Evolutionary conservation across 2,329 filamentous ascomycete species (phyloP), one percentile per base, ranked within the genome.

Genomic region (Aspergillus spinulosporus): DNA sequence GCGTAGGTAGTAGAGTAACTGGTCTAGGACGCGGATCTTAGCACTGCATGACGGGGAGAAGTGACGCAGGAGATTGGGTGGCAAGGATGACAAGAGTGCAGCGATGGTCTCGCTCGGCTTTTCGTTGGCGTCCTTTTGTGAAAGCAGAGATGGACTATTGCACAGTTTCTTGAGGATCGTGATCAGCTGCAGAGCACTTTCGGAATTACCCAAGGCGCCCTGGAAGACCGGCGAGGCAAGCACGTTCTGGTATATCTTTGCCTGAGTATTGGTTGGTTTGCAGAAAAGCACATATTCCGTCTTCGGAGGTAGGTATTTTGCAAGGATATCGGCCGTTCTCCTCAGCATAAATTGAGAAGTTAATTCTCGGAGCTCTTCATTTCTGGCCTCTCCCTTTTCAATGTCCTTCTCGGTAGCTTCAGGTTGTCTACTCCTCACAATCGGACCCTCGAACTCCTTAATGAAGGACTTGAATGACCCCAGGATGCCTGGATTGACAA

Each of bases 111-210:
- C 77, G 34, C 74, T 80, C 2, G 77, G 74, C 1, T 72, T 71
- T 36, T 80, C 76, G 37, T 82, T 76, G 3, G 72, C 72, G 15
- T 74, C 76, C 56, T 81, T 82, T 2, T 78, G 73, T 42, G 79
- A 78, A 5, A 90, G 75, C 7, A 89, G 72, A 0, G 80, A 83
- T 1, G 87, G 87, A 60, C 85, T 87, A 68, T 90, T 90, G 76
- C 88, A 90, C 14, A 89, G 78, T 68, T 90, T 90, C 73, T 90
- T 90, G 15, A 90, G 74, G 14, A 89, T 79, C 12, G 84, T 89
- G 65, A 90, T 89, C 11, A 90, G 81, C 64, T 88, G 84, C 2
- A 90, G 76, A 2, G 85, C 82, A 46, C 81, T 80, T 49, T 88
- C 84, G 1, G 82, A 77, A 59, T 80, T 86, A 11, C 85, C 84